phyloP scores from a whole-genome alignment of 163 green algal species.

The Smithsoniella earleae region DNA sequence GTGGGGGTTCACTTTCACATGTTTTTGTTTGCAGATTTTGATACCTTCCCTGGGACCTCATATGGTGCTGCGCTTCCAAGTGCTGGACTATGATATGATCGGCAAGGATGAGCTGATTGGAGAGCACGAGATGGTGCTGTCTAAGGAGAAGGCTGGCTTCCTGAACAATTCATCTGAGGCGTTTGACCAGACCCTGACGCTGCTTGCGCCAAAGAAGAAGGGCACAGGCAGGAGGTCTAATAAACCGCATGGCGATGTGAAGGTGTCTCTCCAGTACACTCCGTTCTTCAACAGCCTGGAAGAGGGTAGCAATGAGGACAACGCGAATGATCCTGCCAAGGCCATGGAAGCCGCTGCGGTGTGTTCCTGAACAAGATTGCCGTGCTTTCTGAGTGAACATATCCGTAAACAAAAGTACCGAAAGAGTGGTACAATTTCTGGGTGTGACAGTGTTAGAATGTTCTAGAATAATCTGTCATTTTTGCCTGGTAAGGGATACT shows the following conservation, averaged over 20 bases:
- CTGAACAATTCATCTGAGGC: constrained; percentile 5
- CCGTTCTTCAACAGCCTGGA: constrained; percentile 20
- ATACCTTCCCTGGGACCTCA: not conserved
- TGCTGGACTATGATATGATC: constrained; percentile 27
- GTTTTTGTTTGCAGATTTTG: constrained; percentile 1
- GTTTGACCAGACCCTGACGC: not conserved
- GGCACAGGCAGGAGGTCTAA: not conserved
- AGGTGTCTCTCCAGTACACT: constrained; percentile 16
- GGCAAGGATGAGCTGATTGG: constrained; percentile 27
- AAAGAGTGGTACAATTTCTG: not conserved
- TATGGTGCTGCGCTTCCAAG: not conserved
- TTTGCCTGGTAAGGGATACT: not conserved
- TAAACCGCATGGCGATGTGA: constrained; percentile 1
- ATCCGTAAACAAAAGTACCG: not conserved
- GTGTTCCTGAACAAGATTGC: not conserved
- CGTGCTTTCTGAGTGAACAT: not conserved
- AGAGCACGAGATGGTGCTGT: constrained; percentile 17
- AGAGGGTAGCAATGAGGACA: not conserved
- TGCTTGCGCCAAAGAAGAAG: constrained; percentile 12
- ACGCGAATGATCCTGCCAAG: constrained; percentile 3
- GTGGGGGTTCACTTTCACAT: not conserved
- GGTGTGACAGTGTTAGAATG: not conserved
- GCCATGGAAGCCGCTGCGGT: constrained; percentile 20
- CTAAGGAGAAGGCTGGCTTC: constrained; percentile 2
- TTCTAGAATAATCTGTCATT: not conserved